These are phyloP conservation scores for Hypoxylon fuscum DNA, from an alignment of 495 filamentous ascomycete species.

Conservation along the genomic window DNA sequence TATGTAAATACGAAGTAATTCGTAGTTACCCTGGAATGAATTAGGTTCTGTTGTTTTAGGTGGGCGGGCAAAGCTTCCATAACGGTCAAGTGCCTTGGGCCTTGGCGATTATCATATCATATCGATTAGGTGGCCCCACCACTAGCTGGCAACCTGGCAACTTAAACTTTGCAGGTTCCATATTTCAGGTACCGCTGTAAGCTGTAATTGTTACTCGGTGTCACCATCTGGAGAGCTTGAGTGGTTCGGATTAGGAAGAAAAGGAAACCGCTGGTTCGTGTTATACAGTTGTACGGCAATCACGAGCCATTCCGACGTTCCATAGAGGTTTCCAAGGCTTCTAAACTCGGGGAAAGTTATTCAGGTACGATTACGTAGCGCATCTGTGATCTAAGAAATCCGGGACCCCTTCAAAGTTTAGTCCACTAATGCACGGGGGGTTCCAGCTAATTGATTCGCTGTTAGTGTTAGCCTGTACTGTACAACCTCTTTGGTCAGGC, in stretches of 20 bases:
- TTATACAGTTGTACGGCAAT: neutral
- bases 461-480: slow-evolving; percentile 26
- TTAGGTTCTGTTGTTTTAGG: too few relatives aligned
- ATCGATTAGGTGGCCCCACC: slow-evolving; percentile 29
- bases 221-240: neutral
- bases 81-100: too few relatives aligned
- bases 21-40: too few relatives aligned
- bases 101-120: slow-evolving; percentile 32
- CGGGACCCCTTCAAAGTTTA: slow-evolving; percentile 23
- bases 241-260: neutral
- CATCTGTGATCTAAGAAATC: slow-evolving; percentile 29
- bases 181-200: slow-evolving; percentile 29
- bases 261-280: neutral
- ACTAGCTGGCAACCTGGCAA: neutral
- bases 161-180: neutral
- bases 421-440: slow-evolving; percentile 35
- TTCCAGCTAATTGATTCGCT: slow-evolving; percentile 35
- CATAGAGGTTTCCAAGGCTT: too few relatives aligned
- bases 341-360: too few relatives aligned
- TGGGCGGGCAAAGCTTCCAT: too few relatives aligned
- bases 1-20: too few relatives aligned
- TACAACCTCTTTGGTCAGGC: slow-evolving; percentile 28
- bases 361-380: slow-evolving; percentile 41
- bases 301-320: too few relatives aligned
- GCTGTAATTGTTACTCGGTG: neutral